These are phyloP conservation scores for Entrophospora sp. DNA, from an alignment of 192 early-diverging fungal genomes.

Conservation along the genomic window DNA sequence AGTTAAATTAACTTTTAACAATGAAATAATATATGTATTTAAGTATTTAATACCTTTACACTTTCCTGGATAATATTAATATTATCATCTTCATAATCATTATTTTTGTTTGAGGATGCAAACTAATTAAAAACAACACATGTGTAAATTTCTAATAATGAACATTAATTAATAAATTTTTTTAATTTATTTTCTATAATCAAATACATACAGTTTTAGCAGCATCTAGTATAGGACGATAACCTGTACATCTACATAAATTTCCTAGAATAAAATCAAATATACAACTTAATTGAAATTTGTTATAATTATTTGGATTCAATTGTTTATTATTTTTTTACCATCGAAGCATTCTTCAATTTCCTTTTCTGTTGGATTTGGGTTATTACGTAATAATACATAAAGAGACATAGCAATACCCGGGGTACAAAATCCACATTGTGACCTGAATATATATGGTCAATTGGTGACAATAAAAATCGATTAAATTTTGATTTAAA, in stretches of 20 bases:
- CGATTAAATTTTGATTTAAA: neutral
- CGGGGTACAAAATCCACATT: constrained; percentile 89
- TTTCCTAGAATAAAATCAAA: constrained; percentile 34
- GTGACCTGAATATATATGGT: constrained; percentile 36
- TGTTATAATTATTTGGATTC: neutral
- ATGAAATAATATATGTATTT: neutral
- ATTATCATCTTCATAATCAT: neutral
- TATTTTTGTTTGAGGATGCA: no score
- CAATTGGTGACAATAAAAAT: constrained; percentile 13
- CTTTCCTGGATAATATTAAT: neutral
- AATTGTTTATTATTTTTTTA: neutral
- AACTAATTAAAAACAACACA: neutral
- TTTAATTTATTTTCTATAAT: no score
- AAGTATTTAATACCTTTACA: neutral
- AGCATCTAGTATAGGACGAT: constrained; percentile 78
- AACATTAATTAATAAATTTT: neutral
- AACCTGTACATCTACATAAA: constrained; percentile 87
- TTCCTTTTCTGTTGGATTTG: constrained; percentile 54
- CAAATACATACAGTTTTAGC: constrained; percentile 56
- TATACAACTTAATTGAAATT: neutral
- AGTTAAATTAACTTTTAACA: neutral
- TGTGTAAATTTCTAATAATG: neutral
- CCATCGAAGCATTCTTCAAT: constrained; percentile 82
- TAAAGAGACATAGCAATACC: constrained; percentile 88
- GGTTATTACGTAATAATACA: constrained; percentile 64